Evolutionary conservation across 1,284 basidiomycete genomes (phyloP), one percentile per base, ranked within the genome.

Genomic region (Sporisorium graminicola): DNA sequence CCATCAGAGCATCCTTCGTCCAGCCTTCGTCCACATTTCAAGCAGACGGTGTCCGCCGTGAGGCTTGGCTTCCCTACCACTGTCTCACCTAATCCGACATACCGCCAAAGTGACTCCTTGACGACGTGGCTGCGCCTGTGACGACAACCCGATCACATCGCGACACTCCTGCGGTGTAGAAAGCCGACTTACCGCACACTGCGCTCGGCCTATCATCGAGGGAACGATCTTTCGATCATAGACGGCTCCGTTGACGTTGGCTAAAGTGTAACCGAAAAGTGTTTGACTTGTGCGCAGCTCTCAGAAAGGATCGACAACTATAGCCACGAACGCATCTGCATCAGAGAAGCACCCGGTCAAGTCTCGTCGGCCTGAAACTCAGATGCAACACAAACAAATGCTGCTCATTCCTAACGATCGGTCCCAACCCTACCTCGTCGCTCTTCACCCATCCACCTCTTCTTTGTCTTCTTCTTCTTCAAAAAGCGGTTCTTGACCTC

Each of bases 391-490:
- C 47, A 27, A 42, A 50, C 46, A 42, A 40, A 35, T 20, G 57
- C 24, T 31, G 27, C 24, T 12, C 22, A 33, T n/a, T 20, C 18
- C 10, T 8, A 35, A 35, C 44, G 44, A 37, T 20, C 5, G 18
- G 14, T 31, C 12, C n/a, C 2, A 20, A 8, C 27, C 2, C 26
- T 12, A 24, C 8, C 42, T 20, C 40, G n/a, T 9, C 8, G n/a
- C n/a, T 20, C 40, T 43, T 2, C n/a, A 43, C 2, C 40, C 40
- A 9, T 20, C 40, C 18, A 43, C 40, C 40, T 29, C 40, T 26
- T 5, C n/a, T n/a, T n/a, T n/a, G n/a, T n/a, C n/a, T 40, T 46
- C 40, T 31, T 14, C 54, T 31, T 58, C 44, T 24, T 40, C 46
- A 27, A 27, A 29, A 40, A 22, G n/a, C 53, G 31, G 37, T 14